A percentile compares a stretch with the other conserved stretches of the same genome.
These are phyloP conservation scores for Kodamaea leandrae DNA, from an alignment of 805 yeast genomes.

Conservation along the genomic window DNA sequence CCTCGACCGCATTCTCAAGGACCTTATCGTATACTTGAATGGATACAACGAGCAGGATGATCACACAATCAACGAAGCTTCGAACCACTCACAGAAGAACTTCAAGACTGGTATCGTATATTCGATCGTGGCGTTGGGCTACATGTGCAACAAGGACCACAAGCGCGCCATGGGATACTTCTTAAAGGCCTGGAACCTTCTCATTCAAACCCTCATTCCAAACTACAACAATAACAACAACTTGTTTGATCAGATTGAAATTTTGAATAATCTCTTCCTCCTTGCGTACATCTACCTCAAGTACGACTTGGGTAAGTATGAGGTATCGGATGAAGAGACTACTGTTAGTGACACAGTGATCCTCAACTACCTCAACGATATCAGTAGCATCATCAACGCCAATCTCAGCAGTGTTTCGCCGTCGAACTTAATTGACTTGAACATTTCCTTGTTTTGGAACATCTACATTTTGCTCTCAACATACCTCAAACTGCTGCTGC, in stretches of 20 bases:
- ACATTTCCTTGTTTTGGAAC: conserved; percentile 44
- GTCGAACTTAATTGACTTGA: conserved; percentile 29
- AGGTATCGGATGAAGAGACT: conserved; percentile 10
- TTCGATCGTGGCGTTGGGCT: conserved; percentile 46
- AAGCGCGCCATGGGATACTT: conserved; percentile 37
- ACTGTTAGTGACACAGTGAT: conserved; percentile 46
- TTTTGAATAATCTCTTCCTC: conserved; percentile 46
- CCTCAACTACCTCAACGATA: conserved; percentile 49
- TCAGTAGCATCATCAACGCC: conserved; percentile 40
- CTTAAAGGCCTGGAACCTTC: conserved; percentile 45
- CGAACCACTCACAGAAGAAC: conserved; percentile 21
- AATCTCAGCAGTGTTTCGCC: conserved; percentile 24
- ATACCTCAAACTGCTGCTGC: conserved; percentile 28
- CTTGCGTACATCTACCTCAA: conserved; percentile 43
- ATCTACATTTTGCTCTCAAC: conserved; percentile 47
- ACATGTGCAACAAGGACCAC: conserved; percentile 23
- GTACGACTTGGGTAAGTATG: conserved; percentile 30
- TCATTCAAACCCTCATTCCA: conserved; percentile 34
- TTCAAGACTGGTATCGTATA: conserved; percentile 42
- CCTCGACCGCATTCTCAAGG: conserved; percentile 21
- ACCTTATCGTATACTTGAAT: conserved; percentile 23
- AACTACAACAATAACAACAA: conserved; percentile 29
- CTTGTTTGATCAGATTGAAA: conserved; percentile 31
- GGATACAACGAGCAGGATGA: conserved; percentile 13
- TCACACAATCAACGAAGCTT: conserved; percentile 2